Evolutionary conservation across 148 eudicot genomes (phyloP).

Genomic region (Beta vulgaris): DNA sequence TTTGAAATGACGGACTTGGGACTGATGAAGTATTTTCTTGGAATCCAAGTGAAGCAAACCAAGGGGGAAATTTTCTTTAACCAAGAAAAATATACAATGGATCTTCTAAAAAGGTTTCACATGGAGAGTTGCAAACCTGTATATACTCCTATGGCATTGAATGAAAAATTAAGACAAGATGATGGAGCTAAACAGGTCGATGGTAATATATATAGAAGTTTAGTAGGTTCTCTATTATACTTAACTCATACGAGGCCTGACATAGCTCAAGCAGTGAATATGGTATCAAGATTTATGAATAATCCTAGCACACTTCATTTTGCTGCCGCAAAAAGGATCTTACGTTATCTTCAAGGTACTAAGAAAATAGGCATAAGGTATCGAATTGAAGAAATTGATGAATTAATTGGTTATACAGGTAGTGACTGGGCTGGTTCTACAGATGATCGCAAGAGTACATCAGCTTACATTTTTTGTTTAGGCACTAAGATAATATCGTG

Average conservation of each 20-base stretch:
- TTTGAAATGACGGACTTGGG: no score
- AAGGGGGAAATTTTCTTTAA: background rate
- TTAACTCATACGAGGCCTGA: no score
- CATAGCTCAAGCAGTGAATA: no score
- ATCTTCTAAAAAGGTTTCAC: background rate
- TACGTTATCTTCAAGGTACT: no score
- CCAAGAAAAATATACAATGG: background rate
- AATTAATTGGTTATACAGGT: background rate
- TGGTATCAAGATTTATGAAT: no score
- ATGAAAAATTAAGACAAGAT: background rate
- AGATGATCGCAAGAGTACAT: constrained; percentile 1
- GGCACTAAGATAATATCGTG: no score
- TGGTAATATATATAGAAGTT: background rate
- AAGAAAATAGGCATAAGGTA: background rate
- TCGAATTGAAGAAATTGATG: background rate
- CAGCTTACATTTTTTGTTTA: background rate
- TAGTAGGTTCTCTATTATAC: no score
- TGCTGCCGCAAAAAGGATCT: no score
- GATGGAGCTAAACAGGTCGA: background rate
- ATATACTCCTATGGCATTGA: no score
- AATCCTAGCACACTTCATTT: no score
- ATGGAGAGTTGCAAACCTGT: no score
- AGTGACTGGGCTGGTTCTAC: background rate
- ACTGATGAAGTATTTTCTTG: background rate
- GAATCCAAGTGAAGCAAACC: background rate